phyloP scores from a whole-genome alignment of 2,329 filamentous ascomycete species.

The Pseudogymnoascus sp. region DNA sequence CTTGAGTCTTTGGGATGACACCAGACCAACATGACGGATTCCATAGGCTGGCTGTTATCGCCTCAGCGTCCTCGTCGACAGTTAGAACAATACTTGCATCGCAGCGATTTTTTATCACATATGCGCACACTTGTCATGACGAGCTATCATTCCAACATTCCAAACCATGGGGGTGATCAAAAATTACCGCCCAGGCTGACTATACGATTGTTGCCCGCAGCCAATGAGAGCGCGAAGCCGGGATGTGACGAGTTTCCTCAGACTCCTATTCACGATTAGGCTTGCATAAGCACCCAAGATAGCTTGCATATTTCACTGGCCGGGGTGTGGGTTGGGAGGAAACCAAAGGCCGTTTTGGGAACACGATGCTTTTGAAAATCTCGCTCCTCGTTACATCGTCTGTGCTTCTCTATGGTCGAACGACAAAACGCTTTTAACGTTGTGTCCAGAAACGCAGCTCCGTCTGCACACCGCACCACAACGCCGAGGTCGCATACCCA shows the following conservation, averaged over 20 bases:
- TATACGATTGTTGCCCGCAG: neutral
- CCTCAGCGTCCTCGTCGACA: neutral
- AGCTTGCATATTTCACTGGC: neutral
- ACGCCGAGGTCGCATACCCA: neutral
- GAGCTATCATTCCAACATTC: neutral
- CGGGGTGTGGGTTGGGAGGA: neutral
- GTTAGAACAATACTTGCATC: neutral
- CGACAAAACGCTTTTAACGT: neutral
- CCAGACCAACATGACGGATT: neutral
- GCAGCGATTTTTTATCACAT: neutral
- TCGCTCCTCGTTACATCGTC: neutral
- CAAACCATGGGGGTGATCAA: neutral
- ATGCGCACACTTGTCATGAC: neutral
- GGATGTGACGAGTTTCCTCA: neutral
- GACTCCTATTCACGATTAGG: neutral
- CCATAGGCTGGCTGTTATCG: neutral
- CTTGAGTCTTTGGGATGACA: neutral
- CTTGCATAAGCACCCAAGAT: conserved; percentile 1
- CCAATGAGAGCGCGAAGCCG: neutral
- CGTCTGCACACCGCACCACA: neutral
- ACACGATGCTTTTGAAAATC: neutral
- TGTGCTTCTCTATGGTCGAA: neutral
- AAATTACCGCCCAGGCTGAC: neutral
- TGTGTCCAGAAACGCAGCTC: neutral
- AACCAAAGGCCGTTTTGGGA: neutral